Conservation (phyloP, 805 yeast genomes). For the Hermanozyma aechmeae region DNA sequence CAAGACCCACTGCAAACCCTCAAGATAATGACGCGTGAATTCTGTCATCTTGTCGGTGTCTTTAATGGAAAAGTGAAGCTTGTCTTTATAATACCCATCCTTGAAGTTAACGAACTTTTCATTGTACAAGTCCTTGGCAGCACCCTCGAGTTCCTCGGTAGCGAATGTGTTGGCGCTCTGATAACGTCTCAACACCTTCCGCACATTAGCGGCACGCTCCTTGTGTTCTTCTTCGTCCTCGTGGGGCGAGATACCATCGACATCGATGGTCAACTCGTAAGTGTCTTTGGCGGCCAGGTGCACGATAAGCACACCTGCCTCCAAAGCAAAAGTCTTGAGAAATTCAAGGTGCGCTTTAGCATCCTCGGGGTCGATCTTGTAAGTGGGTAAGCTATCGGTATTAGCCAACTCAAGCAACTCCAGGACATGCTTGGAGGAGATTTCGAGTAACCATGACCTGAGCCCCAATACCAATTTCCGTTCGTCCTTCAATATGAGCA, state of each 20-base stretch:
- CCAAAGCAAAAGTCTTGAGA: constrained; percentile 54
- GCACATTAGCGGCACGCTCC: constrained; percentile 41
- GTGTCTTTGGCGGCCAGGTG: constrained; percentile 51
- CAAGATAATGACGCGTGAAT: constrained; percentile 72
- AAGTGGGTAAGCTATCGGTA: constrained; percentile 15
- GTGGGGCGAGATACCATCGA: constrained; percentile 63
- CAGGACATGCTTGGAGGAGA: constrained; percentile 17
- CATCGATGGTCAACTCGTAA: constrained; percentile 54
- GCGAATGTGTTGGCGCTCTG: constrained; percentile 57
- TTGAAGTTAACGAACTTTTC: constrained; percentile 77
- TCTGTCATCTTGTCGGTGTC: constrained; percentile 53
- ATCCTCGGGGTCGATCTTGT: constrained; percentile 37
- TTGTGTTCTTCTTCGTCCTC: constrained; percentile 60
- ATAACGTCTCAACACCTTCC: constrained; percentile 51
- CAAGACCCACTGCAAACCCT: constrained; percentile 96
- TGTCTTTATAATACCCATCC: constrained; percentile 73
- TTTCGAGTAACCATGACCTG: constrained; percentile 40
- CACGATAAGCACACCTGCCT: constrained; percentile 54
- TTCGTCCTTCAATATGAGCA: constrained; percentile 61
- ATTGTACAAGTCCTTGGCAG: constrained; percentile 53
- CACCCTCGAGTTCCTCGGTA: constrained; percentile 42
- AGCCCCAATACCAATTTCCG: constrained; percentile 57
- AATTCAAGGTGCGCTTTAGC: constrained; percentile 47
- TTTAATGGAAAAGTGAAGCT: constrained; percentile 58
- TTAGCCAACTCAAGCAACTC: constrained; percentile 27